Evolutionary conservation across 805 yeast genomes (phyloP), one percentile per base, ranked within the genome.

Genomic region (Citeromyces matritensis): DNA sequence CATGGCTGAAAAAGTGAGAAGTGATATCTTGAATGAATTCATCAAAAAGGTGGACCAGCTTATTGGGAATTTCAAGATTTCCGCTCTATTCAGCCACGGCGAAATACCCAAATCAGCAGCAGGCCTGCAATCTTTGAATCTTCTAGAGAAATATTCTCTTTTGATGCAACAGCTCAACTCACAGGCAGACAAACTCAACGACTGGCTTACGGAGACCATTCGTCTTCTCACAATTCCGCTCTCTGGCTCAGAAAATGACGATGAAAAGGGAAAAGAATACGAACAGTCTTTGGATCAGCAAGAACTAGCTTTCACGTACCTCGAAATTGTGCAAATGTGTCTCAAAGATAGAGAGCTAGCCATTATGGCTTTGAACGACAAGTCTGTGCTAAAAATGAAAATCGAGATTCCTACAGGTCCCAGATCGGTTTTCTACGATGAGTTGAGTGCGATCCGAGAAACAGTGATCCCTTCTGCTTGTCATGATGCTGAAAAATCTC

Each of bases 261-360:
- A 39, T 9, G 39, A 32, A 3, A 49, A 39, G 19, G 85, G 86
- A 9, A 79, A 72, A 31, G 96, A 85, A 43, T 91, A 86, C 49
- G 74, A 70, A 9, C 66, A 65, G 4, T 74, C 94, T 0, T 57
- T 88, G 30, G 69, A 71, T 27, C 75, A 69, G 30, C 97, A 88
- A 49, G 93, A 79, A 35, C 61, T 66, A 35, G 77, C 77, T 1
- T 69, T 71, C 26, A 61, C 69, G 0, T 63, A 70, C 35, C 55
- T 81, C 35, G 71, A 69, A 32, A 65, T 69, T 12, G 36, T 80
- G 6, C 70, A 71, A 33, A 51, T 57, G 30, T 44, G 61, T 3
- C 40, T 73, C 23, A 49, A 44, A 19, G 75, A 69, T 39, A 48
- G 78, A 34, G 64, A 52, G 15, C 35, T 39, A 3, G 39, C 57